These are phyloP conservation scores for Cryptococcus depauperatus DNA, from an alignment of 1,284 basidiomycete species.

Conservation along the genomic window DNA sequence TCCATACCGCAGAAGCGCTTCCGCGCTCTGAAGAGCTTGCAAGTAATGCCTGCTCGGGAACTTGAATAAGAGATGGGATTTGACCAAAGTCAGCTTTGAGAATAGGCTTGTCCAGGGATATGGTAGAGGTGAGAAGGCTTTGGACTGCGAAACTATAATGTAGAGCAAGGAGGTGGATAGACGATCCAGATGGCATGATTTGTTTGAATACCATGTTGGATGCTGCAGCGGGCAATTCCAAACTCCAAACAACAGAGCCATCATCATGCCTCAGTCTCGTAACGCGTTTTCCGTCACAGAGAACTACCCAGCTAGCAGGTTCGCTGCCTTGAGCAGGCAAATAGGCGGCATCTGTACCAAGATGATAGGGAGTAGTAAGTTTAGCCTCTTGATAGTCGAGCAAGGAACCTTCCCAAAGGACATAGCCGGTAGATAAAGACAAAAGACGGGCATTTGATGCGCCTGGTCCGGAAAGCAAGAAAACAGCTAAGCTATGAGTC, in stretches of 20 bases:
- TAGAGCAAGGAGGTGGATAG: slow-evolving; percentile 62
- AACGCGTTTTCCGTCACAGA: slow-evolving; percentile 33
- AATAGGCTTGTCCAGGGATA: slow-evolving; percentile 53
- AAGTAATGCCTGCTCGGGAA: slow-evolving; percentile 28
- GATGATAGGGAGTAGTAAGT: slow-evolving; percentile 46
- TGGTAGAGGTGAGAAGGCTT: slow-evolving; percentile 58
- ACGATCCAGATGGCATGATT: slow-evolving; percentile 51
- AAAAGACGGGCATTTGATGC: slow-evolving; percentile 65
- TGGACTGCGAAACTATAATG: slow-evolving; percentile 57
- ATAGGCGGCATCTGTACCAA: slow-evolving; percentile 49
- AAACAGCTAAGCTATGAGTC: slow-evolving; percentile 50
- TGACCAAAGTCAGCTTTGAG: slow-evolving; percentile 49
- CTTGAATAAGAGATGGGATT: slow-evolving; percentile 54
- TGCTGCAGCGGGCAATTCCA: slow-evolving; percentile 30
- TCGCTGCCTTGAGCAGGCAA: slow-evolving; percentile 7
- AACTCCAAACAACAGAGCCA: slow-evolving; percentile 32
- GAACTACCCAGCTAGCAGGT: slow-evolving; percentile 23
- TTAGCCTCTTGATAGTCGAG: slow-evolving; percentile 49
- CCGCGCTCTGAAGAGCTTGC: slow-evolving; percentile 19
- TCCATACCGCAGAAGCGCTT: slow-evolving; percentile 55
- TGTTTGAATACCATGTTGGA: slow-evolving; percentile 59
- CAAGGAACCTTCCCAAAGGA: slow-evolving; percentile 61
- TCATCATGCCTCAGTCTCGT: slow-evolving; percentile 22
- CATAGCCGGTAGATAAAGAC: slow-evolving; percentile 57
- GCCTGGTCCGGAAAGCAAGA: slow-evolving; percentile 65